Evolutionary conservation across 495 filamentous ascomycete genomes (phyloP), one percentile per base, ranked within the genome.

Genomic region (Apodospora peruviana): DNA sequence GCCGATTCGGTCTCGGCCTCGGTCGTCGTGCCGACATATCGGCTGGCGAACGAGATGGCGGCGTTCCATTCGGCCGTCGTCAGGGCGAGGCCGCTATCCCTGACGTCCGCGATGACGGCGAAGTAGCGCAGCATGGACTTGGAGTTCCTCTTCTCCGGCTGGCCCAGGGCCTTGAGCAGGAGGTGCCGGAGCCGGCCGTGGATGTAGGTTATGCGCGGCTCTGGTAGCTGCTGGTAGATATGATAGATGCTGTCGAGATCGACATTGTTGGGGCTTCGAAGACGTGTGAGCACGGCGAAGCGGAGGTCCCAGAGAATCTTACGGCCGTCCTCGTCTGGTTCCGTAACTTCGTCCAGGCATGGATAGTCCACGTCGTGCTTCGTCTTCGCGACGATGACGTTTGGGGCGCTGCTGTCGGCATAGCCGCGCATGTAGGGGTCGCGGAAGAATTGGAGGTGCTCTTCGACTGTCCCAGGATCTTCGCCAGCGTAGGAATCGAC

Each of bases 31-130:
- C 77, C 72, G 35, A 85, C 80, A 52, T 85, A 86, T 37, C 83
- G 82, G 24, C 82, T 81, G 20, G 84, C 83, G 53, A 93, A 88
- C 16, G 85, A 77, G 20, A 96, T 84, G 20, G 90, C 90, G 27
- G 75, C 82, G 39, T 84, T 93, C 90, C 90, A 98, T 61, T 96
- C 78, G 1, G 71, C 58, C 5, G 61, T 64, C 2, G 73, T 83
- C 43, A 96, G 59, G 2, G 82, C 75, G 16, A 94, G 76, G 10
- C 76, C 73, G 24, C 78, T 71, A 22, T 72, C 64, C 61, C 88
- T 81, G 73, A 91, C 83, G 61, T 98, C 91, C 44, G 90, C 85
- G 14, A 96, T 69, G 25, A 96, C 70, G 3, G 83, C 80, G 37
- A 96, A 80, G 61, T 90, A 97, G 25, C 87, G 85, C 45, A 93